Evolutionary conservation across 441 rosid species (phyloP), one percentile per base, ranked within the genome.

Genomic region (Jatropha podagrica): DNA sequence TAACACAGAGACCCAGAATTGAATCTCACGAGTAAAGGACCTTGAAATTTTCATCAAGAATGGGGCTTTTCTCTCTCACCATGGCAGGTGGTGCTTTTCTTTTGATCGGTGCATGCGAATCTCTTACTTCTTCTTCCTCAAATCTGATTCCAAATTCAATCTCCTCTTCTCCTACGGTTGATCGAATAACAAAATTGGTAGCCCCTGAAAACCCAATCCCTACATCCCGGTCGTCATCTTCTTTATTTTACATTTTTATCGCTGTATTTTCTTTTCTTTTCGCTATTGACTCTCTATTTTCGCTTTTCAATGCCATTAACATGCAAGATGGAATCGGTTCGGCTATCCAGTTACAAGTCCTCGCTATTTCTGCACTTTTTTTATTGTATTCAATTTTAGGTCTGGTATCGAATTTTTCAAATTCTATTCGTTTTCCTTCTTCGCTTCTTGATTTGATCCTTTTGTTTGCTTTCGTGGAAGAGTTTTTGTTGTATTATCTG

Each of bases 381-480:
- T 55, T 88, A 42, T 27, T 86, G 26, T 93, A 86, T 82, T 78
- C 97, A 44, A 65, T 88, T 66, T 46, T 86, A 79, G 86, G 87
- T 14, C 55, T 85, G 69, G 66, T 82, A 2, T 78, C 79, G 20
- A 74, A 73, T 71, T 71, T 77, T 71, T 76, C 82, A 52, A 80
- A 55, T 41, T 75, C 76, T 51, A 64, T 76, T 20, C 73, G 73
- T 41, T 84, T 89, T 64, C 91, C 92, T 11, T 68, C 84, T 2
- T 70, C 85, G 75, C 49, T 93, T 65, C 87, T 86, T 44, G 79
- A 83, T 64, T 71, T 87, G 71, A 20, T 93, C 55, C 85, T 86
- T 68, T 88, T 91, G 64, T 90, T 91, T 62, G 96, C 88, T 63
- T 91, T 93, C 74, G 74, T 79, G 64, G 98, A 93, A 78, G 98